phyloP scores from a whole-genome alignment of 169 alveolate species.

The Eimeria maxima region DNA sequence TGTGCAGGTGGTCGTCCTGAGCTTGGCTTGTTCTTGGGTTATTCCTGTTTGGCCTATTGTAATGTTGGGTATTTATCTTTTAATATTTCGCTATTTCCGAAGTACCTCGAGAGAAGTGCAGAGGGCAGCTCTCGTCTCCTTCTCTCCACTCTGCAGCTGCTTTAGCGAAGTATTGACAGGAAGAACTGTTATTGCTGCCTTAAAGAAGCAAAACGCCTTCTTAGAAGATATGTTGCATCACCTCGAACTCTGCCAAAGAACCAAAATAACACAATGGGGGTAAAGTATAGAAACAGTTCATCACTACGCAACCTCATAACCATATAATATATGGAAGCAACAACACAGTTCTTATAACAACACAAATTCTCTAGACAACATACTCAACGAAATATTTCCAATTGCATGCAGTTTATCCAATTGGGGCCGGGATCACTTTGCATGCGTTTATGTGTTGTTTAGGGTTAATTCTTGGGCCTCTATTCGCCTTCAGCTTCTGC shows the following conservation, averaged over 20 bases:
- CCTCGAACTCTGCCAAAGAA: slow-evolving; percentile 67
- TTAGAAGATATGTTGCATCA: neutral
- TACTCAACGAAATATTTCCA: no score
- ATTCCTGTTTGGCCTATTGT: slow-evolving; percentile 84
- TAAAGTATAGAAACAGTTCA: neutral
- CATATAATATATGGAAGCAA: neutral
- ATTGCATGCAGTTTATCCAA: no score
- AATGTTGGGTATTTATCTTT: slow-evolving; percentile 80
- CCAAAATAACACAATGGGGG: slow-evolving; percentile 79
- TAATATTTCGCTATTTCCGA: slow-evolving; percentile 85
- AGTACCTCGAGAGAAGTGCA: slow-evolving; percentile 87
- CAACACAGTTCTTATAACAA: neutral
- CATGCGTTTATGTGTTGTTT: slow-evolving; percentile 36
- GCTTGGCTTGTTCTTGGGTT: slow-evolving; percentile 78
- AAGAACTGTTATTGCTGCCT: slow-evolving; percentile 44
- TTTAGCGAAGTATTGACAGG: slow-evolving; percentile 75
- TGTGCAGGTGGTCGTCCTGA: slow-evolving; percentile 83
- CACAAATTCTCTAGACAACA: neutral
- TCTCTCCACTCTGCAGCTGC: slow-evolving; percentile 75
- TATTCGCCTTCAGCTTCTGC: slow-evolving; percentile 85
- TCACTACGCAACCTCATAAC: neutral
- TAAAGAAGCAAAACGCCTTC: slow-evolving; percentile 16
- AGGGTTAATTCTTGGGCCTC: slow-evolving; percentile 85
- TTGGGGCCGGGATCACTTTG: neutral
- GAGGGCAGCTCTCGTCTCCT: slow-evolving; percentile 81